phyloP scores from a whole-genome alignment of 140 eudicot species.

The Cichorium intybus region DNA sequence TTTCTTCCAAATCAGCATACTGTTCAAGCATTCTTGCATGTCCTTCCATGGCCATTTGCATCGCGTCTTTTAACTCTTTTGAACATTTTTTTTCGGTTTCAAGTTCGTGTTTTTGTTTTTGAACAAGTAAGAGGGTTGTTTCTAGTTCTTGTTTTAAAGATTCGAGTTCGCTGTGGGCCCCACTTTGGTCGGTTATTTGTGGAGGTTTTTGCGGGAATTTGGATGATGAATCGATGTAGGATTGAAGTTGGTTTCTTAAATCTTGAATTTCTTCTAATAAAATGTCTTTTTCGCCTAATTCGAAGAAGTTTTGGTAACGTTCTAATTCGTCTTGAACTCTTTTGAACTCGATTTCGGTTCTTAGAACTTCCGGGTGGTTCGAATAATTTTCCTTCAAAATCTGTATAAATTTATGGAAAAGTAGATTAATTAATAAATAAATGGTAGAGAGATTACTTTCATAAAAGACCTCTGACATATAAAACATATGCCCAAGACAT shows the following conservation, averaged over 20 bases:
- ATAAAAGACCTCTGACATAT: no score
- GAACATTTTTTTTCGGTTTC: slow-evolving; percentile 74
- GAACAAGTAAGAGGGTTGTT: slow-evolving; percentile 42
- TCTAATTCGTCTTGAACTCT: slow-evolving; percentile 81
- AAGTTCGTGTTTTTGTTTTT: slow-evolving; percentile 64
- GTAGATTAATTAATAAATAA: no score
- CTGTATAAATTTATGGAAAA: slow-evolving; percentile 28
- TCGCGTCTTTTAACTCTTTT: slow-evolving; percentile 86
- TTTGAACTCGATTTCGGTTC: slow-evolving; percentile 64
- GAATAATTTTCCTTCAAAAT: slow-evolving; percentile 75
- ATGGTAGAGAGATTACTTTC: neutral
- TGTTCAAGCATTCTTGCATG: slow-evolving; percentile 96
- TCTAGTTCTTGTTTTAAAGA: slow-evolving; percentile 56
- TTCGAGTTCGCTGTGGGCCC: slow-evolving; percentile 16
- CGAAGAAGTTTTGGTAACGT: slow-evolving; percentile 71
- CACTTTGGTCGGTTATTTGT: slow-evolving; percentile 55
- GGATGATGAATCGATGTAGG: slow-evolving; percentile 52
- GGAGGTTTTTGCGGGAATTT: slow-evolving; percentile 35
- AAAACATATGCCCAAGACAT: no score
- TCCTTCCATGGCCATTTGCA: slow-evolving; percentile 95
- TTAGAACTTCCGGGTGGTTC: slow-evolving; percentile 75
- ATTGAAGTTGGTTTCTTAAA: slow-evolving; percentile 69
- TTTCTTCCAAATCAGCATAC: slow-evolving; percentile 89
- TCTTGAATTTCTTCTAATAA: slow-evolving; percentile 85
- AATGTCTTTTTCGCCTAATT: slow-evolving; percentile 87